These are phyloP conservation scores for Lentinula sp. DNA, from an alignment of 768 basidiomycete genomes.

Conservation along the genomic window DNA sequence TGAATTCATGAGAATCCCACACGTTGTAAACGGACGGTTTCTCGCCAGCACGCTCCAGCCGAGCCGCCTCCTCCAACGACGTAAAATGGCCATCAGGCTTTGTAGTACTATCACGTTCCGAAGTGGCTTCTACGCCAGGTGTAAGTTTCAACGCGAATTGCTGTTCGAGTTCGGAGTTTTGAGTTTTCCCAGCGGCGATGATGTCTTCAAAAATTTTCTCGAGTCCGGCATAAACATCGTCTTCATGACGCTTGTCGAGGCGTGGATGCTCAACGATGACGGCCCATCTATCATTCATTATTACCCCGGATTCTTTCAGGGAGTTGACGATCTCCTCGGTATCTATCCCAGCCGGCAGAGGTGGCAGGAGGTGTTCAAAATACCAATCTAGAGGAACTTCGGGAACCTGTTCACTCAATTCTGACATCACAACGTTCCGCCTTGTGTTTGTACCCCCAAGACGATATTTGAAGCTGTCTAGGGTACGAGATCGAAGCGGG, in stretches of 20 bases:
- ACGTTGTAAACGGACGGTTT: background rate
- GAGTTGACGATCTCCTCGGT: background rate
- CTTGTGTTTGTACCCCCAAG: too few species aligned
- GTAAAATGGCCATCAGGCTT: background rate
- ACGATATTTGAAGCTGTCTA: background rate
- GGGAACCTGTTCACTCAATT: too few species aligned
- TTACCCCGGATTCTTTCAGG: background rate
- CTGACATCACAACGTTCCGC: too few species aligned
- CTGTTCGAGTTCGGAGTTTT: background rate
- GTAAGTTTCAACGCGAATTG: background rate
- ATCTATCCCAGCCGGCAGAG: too few species aligned
- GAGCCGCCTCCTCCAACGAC: background rate
- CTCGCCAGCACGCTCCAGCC: background rate
- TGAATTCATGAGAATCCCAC: background rate
- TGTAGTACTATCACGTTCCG: too few species aligned
- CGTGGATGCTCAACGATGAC: background rate
- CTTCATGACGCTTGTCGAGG: background rate
- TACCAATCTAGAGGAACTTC: too few species aligned
- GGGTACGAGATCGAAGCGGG: background rate
- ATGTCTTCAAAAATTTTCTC: background rate
- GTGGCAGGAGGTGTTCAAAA: too few species aligned
- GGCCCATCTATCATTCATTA: background rate
- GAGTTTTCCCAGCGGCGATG: background rate
- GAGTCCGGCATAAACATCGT: background rate
- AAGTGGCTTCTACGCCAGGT: background rate